Evolutionary conservation across 2,329 filamentous ascomycete genomes (phyloP), one percentile per base, ranked within the genome.

Genomic region (Cordyceps fumosorosea): DNA sequence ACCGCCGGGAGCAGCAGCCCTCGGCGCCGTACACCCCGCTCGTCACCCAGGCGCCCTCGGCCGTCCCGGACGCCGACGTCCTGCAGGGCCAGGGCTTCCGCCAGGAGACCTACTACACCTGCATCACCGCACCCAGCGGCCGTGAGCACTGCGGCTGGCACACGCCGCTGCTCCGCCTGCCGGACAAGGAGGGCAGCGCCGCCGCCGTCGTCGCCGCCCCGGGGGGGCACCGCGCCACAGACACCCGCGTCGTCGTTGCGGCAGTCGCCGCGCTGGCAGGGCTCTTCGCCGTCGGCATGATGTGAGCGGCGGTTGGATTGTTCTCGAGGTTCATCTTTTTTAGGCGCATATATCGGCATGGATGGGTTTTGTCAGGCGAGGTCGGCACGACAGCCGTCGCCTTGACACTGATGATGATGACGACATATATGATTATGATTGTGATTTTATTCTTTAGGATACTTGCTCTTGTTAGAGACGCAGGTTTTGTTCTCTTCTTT

Each of bases 101-200:
- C 54, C 72, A 75, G 62, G 69, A 68, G 32, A 75, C 73, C 1
- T 74, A 69, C 62, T 75, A 75, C 62, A 66, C 70, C 48, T 75
- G 74, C 65, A 66, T 63, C 56, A 74, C 72, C 47, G 64, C 69
- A 11, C 18, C 47, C 26, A 71, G 60, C 48, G 70, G 69, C 11
- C 54, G 63, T n/a, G 69, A 71, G 62, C 70, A 70, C 47, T 75
- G 74, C 62, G 74, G 73, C 6, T 76, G 74, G 74, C 73, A 73
- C 60, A 69, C 74, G 14, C 73, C 74, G 1, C 65, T 75, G 0
- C 64, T 71, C 53, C 69, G 72, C 40, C 54, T 45, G 66, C 67
- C 65, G 34, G 34, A 37, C 10, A 65, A 65, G 59, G 66, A 63
- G 58, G 68, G 40, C n/a, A 47, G 44, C 22, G 59, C 29, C 5